These are phyloP conservation scores for Aspergillus candidus DNA, from an alignment of 2,329 filamentous ascomycete species.

Conservation along the genomic window DNA sequence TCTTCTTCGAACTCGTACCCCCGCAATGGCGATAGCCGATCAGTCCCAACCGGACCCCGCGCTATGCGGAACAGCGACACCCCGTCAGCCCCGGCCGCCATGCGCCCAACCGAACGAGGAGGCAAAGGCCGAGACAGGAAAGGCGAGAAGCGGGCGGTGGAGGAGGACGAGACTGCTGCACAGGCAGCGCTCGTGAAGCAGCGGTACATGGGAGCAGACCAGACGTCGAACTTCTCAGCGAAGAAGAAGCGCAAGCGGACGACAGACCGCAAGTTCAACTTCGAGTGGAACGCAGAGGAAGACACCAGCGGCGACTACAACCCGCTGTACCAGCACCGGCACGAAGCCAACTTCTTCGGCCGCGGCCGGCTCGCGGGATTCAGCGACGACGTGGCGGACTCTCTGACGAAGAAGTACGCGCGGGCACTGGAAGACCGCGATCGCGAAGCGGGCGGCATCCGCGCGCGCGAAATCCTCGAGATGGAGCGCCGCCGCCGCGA, in stretches of 20 bases:
- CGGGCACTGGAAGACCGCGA: conserved; percentile 69
- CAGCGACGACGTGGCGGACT: conserved; percentile 51
- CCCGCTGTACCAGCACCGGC: conserved; percentile 65
- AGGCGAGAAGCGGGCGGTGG: conserved; percentile 38
- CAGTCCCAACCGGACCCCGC: conserved; percentile 65
- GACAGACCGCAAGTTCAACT: conserved; percentile 96
- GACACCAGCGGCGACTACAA: conserved; percentile 84
- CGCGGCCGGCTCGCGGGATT: conserved; percentile 63
- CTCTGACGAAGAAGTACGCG: conserved; percentile 52
- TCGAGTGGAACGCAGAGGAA: conserved; percentile 93
- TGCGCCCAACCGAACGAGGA: conserved; percentile 26
- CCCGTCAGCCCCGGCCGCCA: conserved; percentile 55
- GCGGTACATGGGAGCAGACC: conserved; percentile 85
- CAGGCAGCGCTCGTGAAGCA: conserved; percentile 70
- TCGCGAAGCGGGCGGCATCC: conserved; percentile 64
- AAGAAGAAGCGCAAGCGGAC: conserved; percentile 93
- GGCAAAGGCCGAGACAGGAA: conserved; percentile 24
- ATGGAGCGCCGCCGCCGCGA: conserved; percentile 75
- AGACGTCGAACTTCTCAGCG: conserved; percentile 84
- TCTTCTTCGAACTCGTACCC: conserved; percentile 14
- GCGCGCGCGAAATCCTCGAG: conserved; percentile 75
- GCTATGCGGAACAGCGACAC: conserved; percentile 49
- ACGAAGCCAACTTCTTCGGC: conserved; percentile 64
- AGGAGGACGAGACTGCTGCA: conserved; percentile 55
- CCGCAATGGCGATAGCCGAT: conserved; percentile 20